A percentile compares a stretch with the other conserved stretches of the same genome.
These are phyloP conservation scores for Porphyrellus cyaneotinctus DNA, from an alignment of 768 basidiomycete species.

Conservation along the genomic window DNA sequence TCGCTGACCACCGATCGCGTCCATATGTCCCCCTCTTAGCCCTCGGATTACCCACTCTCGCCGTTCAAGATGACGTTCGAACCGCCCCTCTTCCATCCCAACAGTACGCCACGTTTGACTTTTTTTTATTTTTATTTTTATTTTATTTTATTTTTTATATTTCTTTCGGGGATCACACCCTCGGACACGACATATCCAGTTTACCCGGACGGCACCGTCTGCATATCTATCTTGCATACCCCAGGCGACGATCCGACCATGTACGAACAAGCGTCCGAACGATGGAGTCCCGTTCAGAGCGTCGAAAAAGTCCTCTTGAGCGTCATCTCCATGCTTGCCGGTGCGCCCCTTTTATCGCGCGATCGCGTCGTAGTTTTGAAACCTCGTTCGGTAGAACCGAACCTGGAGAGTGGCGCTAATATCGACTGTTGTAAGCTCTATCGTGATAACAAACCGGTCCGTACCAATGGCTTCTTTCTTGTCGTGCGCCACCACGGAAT, in stretches of 20 bases:
- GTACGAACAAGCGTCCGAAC: conserved; percentile 93
- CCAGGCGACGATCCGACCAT: conserved; percentile 89
- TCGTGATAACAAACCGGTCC: conserved; percentile 71
- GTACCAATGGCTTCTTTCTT: conserved; percentile 6
- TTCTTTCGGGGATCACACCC: background rate
- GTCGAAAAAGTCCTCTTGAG: conserved; percentile 96
- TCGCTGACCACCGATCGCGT: background rate
- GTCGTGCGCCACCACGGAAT: background rate
- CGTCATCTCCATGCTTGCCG: conserved; percentile 96
- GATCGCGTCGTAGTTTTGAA: background rate
- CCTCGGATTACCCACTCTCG: conserved; percentile 90
- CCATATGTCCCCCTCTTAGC: conserved; percentile 34
- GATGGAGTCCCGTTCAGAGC: conserved; percentile 99
- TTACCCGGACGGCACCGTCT: conserved; percentile 94
- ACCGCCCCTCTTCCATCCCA: conserved; percentile 95
- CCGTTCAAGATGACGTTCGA: conserved; percentile 99
- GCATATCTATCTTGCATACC: conserved; percentile 96
- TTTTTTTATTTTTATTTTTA: too few species aligned
- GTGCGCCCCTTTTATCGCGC: conserved; percentile 43
- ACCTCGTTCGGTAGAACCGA: conserved; percentile 62
- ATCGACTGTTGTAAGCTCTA: conserved; percentile 97
- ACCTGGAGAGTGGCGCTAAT: conserved; percentile 95
- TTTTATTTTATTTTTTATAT: too few species aligned
- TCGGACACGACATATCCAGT: conserved; percentile 45
- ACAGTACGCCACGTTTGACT: conserved; percentile 73